A percentile compares a stretch with the other conserved stretches of the same genome.
These are phyloP conservation scores for Aureobasidium subglaciale DNA, from an alignment of 2,329 filamentous ascomycete species.

Conservation along the genomic window DNA sequence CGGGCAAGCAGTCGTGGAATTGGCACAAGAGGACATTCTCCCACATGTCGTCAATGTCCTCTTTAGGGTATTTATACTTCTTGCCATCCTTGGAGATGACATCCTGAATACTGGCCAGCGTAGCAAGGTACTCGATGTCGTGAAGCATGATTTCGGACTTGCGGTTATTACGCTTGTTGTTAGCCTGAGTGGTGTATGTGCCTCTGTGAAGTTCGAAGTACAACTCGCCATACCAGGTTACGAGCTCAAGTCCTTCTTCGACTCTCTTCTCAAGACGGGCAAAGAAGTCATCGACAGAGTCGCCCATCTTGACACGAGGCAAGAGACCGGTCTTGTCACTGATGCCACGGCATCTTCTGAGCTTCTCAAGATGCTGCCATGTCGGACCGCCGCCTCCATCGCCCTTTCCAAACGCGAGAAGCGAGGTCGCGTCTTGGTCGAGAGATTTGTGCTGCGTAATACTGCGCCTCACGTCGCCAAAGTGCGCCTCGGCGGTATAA, in stretches of 20 bases:
- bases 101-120: constrained; percentile 69
- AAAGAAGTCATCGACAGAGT: constrained; percentile 92
- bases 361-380: constrained; percentile 88
- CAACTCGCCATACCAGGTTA: constrained; percentile 96
- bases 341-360: constrained; percentile 83
- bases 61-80: constrained; percentile 81
- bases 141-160: constrained; percentile 77
- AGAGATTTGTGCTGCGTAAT: constrained; percentile 90
- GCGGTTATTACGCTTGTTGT: constrained; percentile 94
- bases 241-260: constrained; percentile 58
- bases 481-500: constrained; percentile 89
- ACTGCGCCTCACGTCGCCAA: constrained; percentile 87
- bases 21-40: constrained; percentile 86
- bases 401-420: constrained; percentile 92
- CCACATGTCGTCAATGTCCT: constrained; percentile 94
- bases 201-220: constrained; percentile 97
- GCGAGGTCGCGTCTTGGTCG: constrained; percentile 82
- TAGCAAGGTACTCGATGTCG: constrained; percentile 81
- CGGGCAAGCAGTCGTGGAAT: constrained; percentile 95
- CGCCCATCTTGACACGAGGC: constrained; percentile 81
- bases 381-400: constrained; percentile 94
- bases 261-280: constrained; percentile 70
- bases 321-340: constrained; percentile 78
- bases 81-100: constrained; percentile 35
- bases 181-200: constrained; percentile 94